phyloP scores from a whole-genome alignment of 768 basidiomycete genomes.

The Filobasidium floriforme region DNA sequence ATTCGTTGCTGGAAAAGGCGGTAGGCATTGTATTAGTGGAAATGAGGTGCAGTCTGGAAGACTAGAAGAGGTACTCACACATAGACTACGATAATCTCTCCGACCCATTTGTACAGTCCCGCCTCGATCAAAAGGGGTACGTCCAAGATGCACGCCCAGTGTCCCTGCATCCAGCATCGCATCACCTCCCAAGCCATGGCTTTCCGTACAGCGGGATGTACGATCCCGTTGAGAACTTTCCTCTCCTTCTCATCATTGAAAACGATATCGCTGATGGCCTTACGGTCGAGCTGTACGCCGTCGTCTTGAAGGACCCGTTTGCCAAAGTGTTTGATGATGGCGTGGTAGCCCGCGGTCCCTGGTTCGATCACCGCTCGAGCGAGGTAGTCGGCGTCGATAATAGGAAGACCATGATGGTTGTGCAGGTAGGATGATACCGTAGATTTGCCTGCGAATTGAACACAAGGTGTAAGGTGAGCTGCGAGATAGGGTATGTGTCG shows the following conservation, averaged over 20 bases:
- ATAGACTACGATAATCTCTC: constrained; percentile 77
- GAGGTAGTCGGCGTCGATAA: constrained; percentile 86
- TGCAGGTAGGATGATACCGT: constrained; percentile 72
- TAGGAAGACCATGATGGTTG: constrained; percentile 57
- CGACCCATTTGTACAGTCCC: constrained; percentile 73
- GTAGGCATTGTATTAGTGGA: too few relatives aligned
- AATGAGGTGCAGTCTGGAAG: neutral
- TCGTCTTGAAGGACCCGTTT: constrained; percentile 55
- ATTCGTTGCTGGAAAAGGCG: constrained; percentile 57
- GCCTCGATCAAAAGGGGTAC: constrained; percentile 88
- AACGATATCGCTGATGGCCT: constrained; percentile 72
- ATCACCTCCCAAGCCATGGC: constrained; percentile 67
- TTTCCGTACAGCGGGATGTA: constrained; percentile 81
- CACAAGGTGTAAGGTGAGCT: neutral
- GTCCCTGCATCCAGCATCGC: constrained; percentile 65
- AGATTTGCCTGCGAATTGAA: constrained; percentile 61
- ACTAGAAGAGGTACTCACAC: constrained; percentile 56
- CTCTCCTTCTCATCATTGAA: constrained; percentile 71
- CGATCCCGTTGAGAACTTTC: constrained; percentile 67
- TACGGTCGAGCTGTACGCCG: constrained; percentile 65
- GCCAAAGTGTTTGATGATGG: constrained; percentile 68
- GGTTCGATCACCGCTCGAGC: constrained; percentile 80
- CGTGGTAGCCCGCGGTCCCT: constrained; percentile 62
- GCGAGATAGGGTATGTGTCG: neutral
- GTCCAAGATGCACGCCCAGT: constrained; percentile 74